Conservation (phyloP, 768 basidiomycete genomes). For the Hemileccinum rubropunctum region DNA sequence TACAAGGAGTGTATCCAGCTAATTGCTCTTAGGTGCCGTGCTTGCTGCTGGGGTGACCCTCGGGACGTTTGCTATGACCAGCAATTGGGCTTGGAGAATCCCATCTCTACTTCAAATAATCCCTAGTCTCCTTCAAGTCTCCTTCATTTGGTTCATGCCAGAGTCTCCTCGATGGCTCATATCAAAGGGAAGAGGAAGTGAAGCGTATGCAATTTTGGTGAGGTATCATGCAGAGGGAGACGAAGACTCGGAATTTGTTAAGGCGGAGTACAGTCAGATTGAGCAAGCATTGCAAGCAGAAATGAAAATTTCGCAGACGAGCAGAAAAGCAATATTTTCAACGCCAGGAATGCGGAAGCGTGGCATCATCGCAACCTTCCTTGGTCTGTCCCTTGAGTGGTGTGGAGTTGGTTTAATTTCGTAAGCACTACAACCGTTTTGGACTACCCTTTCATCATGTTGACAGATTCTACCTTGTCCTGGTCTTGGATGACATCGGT, state of each 20-base stretch:
- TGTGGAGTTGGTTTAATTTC: constrained; percentile 10
- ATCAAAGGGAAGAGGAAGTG: constrained; percentile 49
- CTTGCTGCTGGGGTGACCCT: constrained; percentile 53
- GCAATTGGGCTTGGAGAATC: constrained; percentile 68
- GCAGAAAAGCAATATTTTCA: background rate
- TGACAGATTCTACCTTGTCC: constrained; percentile 10
- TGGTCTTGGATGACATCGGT: constrained; percentile 16
- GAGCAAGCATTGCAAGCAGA: constrained; percentile 46
- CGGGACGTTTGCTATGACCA: constrained; percentile 57
- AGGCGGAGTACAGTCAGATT: constrained; percentile 57
- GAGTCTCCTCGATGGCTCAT: constrained; percentile 69
- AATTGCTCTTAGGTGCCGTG: constrained; percentile 10
- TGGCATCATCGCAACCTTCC: constrained; percentile 6
- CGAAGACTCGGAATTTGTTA: constrained; percentile 47
- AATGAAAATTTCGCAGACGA: background rate
- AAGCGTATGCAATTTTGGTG: constrained; percentile 46
- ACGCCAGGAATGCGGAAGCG: constrained; percentile 18
- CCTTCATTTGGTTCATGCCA: constrained; percentile 56
- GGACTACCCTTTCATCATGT: background rate
- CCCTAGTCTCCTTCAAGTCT: constrained; percentile 52
- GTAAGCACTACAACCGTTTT: background rate
- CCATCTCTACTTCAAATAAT: constrained; percentile 54
- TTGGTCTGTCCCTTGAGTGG: constrained; percentile 16
- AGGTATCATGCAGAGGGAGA: constrained; percentile 66
- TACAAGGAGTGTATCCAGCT: background rate